Evolutionary conservation across 2,329 filamentous ascomycete genomes (phyloP).

Genomic region (Arachnomyces sp.): DNA sequence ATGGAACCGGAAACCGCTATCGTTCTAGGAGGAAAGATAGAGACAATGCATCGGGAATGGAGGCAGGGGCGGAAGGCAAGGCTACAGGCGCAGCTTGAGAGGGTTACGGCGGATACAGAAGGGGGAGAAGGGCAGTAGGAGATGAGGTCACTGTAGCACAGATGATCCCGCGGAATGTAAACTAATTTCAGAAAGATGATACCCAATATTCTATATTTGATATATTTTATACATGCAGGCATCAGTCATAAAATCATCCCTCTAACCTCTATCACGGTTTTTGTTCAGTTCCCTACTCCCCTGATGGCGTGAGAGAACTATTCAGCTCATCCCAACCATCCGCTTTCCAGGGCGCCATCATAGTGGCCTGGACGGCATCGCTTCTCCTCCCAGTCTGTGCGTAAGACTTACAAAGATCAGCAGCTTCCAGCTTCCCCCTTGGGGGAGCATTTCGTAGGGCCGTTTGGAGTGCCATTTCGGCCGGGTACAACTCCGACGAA

Average conservation of each 20-base stretch:
- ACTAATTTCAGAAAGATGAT: conserved; percentile 1
- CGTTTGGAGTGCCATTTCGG: conserved; percentile 75
- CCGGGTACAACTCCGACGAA: conserved; percentile 46
- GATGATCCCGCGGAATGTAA: conserved; percentile 2
- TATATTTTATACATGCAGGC: neutral
- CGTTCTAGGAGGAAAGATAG: conserved; percentile 83
- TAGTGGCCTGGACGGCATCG: conserved; percentile 68
- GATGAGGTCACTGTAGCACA: conserved; percentile 28
- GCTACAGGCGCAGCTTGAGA: conserved; percentile 53
- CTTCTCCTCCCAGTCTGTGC: conserved; percentile 61
- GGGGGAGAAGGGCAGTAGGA: conserved; percentile 3
- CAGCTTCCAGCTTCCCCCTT: conserved; percentile 56
- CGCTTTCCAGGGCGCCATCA: conserved; percentile 71
- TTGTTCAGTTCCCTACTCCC: conserved; percentile 3
- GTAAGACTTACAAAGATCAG: conserved; percentile 64
- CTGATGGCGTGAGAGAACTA: conserved; percentile 22
- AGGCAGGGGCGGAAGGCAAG: conserved; percentile 59
- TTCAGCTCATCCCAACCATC: conserved; percentile 53
- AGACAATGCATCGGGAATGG: conserved; percentile 72
- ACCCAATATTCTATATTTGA: conserved; percentile 1
- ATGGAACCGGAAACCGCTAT: conserved; percentile 60
- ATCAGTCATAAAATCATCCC: too few species aligned
- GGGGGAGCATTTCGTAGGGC: conserved; percentile 68
- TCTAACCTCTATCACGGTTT: too few species aligned
- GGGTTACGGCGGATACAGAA: conserved; percentile 8